Evolutionary conservation across 2,329 filamentous ascomycete genomes (phyloP).

Genomic region (Aschersonia sp.): DNA sequence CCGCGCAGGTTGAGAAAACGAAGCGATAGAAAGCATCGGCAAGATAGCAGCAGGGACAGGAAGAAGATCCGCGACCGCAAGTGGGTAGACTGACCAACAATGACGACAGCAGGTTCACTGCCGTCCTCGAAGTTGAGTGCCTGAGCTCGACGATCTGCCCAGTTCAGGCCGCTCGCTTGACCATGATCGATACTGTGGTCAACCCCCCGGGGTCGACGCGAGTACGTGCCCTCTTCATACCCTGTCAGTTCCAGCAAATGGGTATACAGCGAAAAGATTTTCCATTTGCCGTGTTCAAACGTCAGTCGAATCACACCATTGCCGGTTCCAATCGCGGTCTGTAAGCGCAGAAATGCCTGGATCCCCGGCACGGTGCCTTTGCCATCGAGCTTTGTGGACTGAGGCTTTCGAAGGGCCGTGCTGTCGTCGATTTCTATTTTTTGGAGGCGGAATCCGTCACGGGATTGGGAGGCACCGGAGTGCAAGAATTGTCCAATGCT

Average conservation of each 20-base stretch:
- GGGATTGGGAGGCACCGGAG: slow-evolving; percentile 11
- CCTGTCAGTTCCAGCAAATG: slow-evolving; percentile 37
- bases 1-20: neutral
- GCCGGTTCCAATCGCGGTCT: slow-evolving; percentile 38
- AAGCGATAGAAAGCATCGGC: neutral
- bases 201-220: slow-evolving; percentile 37
- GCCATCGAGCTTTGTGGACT: slow-evolving; percentile 30
- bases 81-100: slow-evolving; percentile 36
- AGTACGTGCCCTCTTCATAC: slow-evolving; percentile 32
- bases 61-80: rapidly evolving
- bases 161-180: slow-evolving; percentile 39
- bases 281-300: slow-evolving; percentile 32
- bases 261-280: slow-evolving; percentile 50
- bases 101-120: slow-evolving; percentile 39
- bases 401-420: slow-evolving; percentile 27
- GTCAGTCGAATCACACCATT: slow-evolving; percentile 40
- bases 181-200: slow-evolving; percentile 29
- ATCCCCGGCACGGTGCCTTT: slow-evolving; percentile 35
- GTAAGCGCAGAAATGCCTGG: slow-evolving; percentile 38
- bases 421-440: slow-evolving; percentile 30
- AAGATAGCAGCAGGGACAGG: no score
- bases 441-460: slow-evolving; percentile 24
- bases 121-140: slow-evolving; percentile 31
- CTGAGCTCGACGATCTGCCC: slow-evolving; percentile 35
- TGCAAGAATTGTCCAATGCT: slow-evolving; percentile 25